Evolutionary conservation across 2,329 filamentous ascomycete genomes (phyloP).

Genomic region (Leptographium radiaticola): DNA sequence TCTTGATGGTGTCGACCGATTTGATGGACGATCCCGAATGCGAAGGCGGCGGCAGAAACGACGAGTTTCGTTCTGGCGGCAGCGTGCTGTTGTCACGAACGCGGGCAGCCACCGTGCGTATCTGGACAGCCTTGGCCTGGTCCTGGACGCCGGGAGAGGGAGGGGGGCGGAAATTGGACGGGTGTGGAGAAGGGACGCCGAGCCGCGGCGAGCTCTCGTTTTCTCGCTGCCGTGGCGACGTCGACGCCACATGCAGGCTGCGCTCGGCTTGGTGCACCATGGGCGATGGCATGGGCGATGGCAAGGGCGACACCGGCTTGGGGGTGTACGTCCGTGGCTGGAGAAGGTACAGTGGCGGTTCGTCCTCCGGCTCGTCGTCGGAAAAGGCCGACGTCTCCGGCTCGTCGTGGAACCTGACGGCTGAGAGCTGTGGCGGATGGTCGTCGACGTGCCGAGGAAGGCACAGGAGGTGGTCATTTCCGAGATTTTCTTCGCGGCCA

Average conservation of each 20-base stretch:
- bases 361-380: not conserved
- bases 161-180: too few species aligned
- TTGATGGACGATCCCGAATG: not conserved
- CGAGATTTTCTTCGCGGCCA: not conserved
- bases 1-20: not conserved
- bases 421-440: not conserved
- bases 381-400: too few species aligned
- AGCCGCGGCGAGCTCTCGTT: not conserved
- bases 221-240: not conserved
- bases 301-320: conserved; percentile 30
- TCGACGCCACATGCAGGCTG: not conserved
- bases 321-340: conserved; percentile 47
- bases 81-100: not conserved
- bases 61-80: not conserved
- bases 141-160: not conserved
- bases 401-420: not conserved
- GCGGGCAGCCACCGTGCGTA: not conserved
- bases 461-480: not conserved
- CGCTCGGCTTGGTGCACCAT: conserved; percentile 18
- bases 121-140: not conserved
- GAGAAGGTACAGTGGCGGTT: conserved; percentile 32
- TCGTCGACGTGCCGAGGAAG: conserved; percentile 1
- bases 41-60: not conserved
- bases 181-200: not conserved
- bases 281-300: conserved; percentile 37